Evolutionary conservation across 257 asterid species (phyloP).

Genomic region (Ajuga chamaepitys): DNA sequence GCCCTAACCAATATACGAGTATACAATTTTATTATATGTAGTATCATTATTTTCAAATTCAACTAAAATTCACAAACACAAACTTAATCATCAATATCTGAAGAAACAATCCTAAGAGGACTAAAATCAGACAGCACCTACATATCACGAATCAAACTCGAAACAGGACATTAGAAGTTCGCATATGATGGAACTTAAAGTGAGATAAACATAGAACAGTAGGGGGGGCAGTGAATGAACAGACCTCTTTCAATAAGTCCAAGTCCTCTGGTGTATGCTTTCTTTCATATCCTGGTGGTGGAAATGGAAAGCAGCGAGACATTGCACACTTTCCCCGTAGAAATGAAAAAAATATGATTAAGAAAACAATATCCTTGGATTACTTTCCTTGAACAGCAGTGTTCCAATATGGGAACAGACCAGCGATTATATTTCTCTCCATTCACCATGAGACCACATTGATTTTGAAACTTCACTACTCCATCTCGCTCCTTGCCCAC

Average conservation of each 20-base stretch:
- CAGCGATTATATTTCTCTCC: constrained; percentile 44
- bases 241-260: constrained; percentile 61
- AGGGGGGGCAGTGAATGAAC: constrained; percentile 11
- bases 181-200: neutral
- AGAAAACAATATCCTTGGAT: constrained; percentile 29
- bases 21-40: neutral
- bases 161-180: neutral
- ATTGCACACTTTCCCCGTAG: constrained; percentile 46
- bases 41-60: neutral
- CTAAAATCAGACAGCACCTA: neutral
- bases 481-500: constrained; percentile 23
- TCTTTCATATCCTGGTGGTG: constrained; percentile 89
- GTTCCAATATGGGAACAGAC: constrained; percentile 44
- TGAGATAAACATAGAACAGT: constrained; percentile 1
- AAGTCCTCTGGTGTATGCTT: constrained; percentile 55
- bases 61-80: neutral
- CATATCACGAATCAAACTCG: neutral
- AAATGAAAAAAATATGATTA: constrained; percentile 14
- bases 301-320: constrained; percentile 98
- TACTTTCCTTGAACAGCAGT: constrained; percentile 31
- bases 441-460: constrained; percentile 71
- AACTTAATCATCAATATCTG: neutral
- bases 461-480: constrained; percentile 41
- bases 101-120: constrained; percentile 3
- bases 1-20: neutral